phyloP scores from a whole-genome alignment of 768 basidiomycete species.

The Suillus brevipes region DNA sequence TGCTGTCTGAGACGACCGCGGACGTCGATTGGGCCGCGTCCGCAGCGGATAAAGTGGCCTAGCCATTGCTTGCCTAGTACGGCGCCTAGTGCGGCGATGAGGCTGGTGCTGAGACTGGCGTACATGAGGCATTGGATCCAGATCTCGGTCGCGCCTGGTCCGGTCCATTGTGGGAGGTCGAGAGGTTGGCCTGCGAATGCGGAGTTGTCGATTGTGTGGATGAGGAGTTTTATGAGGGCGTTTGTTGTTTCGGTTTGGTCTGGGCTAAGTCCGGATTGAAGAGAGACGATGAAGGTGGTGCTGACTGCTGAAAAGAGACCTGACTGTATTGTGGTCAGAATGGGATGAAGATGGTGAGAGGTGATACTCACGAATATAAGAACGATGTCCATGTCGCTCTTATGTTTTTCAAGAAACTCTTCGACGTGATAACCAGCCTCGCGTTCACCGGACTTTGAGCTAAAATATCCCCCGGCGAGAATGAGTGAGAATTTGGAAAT shows the following conservation, averaged over 20 bases:
- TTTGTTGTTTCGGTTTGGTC: constrained; percentile 25
- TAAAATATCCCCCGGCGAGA: too few species aligned
- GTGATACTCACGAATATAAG: constrained; percentile 21
- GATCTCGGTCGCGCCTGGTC: constrained; percentile 11
- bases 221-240: constrained; percentile 18
- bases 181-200: constrained; percentile 8
- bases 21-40: constrained; percentile 21
- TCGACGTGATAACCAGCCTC: constrained; percentile 20
- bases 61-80: constrained; percentile 32
- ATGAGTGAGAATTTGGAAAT: too few species aligned
- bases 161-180: constrained; percentile 13
- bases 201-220: constrained; percentile 8
- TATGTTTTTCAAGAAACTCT: constrained; percentile 18
- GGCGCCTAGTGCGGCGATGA: constrained; percentile 24
- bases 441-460: too few species aligned
- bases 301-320: constrained; percentile 43
- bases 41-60: constrained; percentile 18
- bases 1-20: constrained; percentile 13
- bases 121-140: constrained; percentile 22
- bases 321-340: constrained; percentile 21
- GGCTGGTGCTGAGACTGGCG: constrained; percentile 22
- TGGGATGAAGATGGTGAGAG: neutral
- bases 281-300: constrained; percentile 38
- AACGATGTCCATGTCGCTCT: constrained; percentile 20
- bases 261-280: constrained; percentile 34